Evolutionary conservation across 176 grass and related monocot species (phyloP).

Genomic region (Saccharum officinarum): DNA sequence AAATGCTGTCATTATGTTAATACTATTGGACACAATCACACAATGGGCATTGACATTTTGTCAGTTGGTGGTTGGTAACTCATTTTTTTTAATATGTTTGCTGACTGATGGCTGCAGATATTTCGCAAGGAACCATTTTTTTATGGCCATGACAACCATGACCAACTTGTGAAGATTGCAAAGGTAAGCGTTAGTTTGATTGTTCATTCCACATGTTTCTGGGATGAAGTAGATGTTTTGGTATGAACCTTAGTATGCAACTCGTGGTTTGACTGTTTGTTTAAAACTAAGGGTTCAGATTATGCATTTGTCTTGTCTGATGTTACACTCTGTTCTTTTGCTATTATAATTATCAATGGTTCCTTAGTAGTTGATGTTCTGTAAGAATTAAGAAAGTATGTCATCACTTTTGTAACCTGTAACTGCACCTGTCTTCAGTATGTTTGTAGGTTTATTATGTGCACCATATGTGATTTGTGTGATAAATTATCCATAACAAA

Average conservation of each 20-base stretch:
- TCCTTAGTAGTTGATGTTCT: not conserved
- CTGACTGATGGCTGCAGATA: conserved; percentile 68
- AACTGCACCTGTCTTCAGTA: not conserved
- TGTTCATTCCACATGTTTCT: not conserved
- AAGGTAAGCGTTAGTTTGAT: conserved; percentile 52
- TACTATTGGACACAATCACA: not conserved
- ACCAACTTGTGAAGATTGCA: conserved; percentile 97
- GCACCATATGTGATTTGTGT: not conserved
- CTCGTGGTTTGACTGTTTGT: not conserved
- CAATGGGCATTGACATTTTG: conserved; percentile 17
- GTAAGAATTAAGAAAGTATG: not conserved
- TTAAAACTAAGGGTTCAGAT: not conserved
- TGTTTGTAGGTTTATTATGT: not conserved
- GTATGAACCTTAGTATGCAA: not conserved
- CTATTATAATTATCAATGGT: not conserved
- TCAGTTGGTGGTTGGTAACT: conserved; percentile 12
- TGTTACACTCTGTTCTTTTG: not conserved
- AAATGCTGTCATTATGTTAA: not conserved
- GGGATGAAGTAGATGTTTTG: not conserved
- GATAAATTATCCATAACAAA: not conserved
- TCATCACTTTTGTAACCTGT: not conserved
- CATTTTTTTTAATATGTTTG: conserved; percentile 19
- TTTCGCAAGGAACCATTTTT: conserved; percentile 99
- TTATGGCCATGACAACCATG: conserved; percentile 98
- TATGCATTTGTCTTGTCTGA: not conserved